Evolutionary conservation across 208 protist genomes (phyloP), one percentile per base, ranked within the genome.

Genomic region (Leptomonas seymouri): DNA sequence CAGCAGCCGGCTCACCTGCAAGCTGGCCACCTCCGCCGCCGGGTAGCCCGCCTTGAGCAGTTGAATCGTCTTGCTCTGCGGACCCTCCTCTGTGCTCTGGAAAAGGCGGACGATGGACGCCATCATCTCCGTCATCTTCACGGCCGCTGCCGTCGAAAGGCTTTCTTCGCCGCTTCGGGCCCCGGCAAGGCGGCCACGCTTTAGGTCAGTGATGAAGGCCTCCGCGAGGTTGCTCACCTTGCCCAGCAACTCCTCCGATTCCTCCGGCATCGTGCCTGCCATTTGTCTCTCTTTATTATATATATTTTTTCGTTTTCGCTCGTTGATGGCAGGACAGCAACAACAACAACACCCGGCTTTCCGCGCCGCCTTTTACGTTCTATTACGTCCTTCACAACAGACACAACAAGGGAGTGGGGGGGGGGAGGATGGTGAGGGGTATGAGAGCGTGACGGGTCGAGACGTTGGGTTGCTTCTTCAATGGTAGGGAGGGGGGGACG

Each of bases 71-170:
- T 34, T 58, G 67, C 84, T 87, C 41, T 65, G 62, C 1, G 64
- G 58, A 5, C 41, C 36, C 51, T 81, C 68, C 61, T 91, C 83
- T 27, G 68, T 51, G 11, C 76, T 71, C 27, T 84, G 72, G 64
- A 88, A 93, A 45, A 87, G 79, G 25, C 79, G 58, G 15, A 93
- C 78, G 36, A 95, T 82, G 16, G 46, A 30, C 14, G 72, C 44
- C 81, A 95, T 87, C 9, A 95, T 56, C 48, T 85, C 56, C 14
- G 79, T 69, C 66, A 80, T 81, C 57, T 84, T 74, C 53, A 86
- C 69, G 3, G 90, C 90, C 14, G 85, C 85, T 0, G 74, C 67
- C 11, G 81, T 90, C n/a, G 90, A 93, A 25, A 88, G 65, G 49
- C 81, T 87, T 53, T 85, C 78, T 11, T 73, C 61, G 15, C 67